Evolutionary conservation across 306 rosid species (phyloP).

Genomic region (Trifolium subterraneum): DNA sequence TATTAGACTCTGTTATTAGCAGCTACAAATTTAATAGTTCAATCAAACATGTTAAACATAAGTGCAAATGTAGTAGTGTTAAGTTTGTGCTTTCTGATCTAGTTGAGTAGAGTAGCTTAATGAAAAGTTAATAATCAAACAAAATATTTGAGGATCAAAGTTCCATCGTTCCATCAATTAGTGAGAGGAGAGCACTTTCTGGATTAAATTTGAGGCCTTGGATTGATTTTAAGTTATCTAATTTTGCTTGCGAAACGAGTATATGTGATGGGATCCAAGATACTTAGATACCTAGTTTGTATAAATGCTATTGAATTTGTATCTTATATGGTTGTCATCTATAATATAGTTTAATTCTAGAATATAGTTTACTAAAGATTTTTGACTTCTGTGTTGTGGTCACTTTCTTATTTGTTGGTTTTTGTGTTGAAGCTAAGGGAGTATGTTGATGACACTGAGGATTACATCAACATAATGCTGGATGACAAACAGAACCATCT

Average conservation of each 20-base stretch:
- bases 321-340: conserved; percentile 13
- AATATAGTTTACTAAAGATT: conserved; percentile 10
- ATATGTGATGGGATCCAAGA: neutral
- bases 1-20: neutral
- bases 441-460: conserved; percentile 97
- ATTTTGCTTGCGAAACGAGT: conserved; percentile 5
- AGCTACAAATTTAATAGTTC: neutral
- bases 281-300: neutral
- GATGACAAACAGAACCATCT: conserved; percentile 99
- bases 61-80: conserved; percentile 4
- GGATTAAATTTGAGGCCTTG: conserved; percentile 20
- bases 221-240: neutral
- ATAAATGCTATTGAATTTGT: conserved; percentile 18
- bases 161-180: conserved; percentile 16
- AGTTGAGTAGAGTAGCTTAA: neutral
- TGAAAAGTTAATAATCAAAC: neutral
- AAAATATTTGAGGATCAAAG: neutral
- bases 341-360: conserved; percentile 16
- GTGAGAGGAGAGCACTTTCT: neutral
- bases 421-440: conserved; percentile 74
- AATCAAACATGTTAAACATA: neutral
- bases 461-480: conserved; percentile 97
- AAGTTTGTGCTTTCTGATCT: neutral
- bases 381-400: neutral
- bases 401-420: conserved; percentile 24